Base-by-base conservation (phyloP, 768 basidiomycete species). In the Rhodocollybia butyracea region DNA sequence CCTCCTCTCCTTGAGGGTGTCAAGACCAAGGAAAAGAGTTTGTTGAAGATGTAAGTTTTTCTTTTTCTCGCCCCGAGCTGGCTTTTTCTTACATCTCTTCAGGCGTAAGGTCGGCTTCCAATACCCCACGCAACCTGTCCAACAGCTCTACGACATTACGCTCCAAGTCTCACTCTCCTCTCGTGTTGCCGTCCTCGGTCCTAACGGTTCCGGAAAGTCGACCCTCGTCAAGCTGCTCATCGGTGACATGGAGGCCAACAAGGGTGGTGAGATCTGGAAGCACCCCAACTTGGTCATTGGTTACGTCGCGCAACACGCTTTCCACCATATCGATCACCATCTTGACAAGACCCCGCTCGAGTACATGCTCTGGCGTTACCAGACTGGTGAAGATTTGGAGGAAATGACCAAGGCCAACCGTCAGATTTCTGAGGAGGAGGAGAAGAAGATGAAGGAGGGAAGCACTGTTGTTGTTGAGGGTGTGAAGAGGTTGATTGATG, bases 321-420 rank as follows among this genome's bases (percentile, higher is more conserved):
- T 98, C 94, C 95, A 98, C 81, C 95, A 98, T 73, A 98, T 98
- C 68, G 95, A 98, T 72, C 77, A 93, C 73, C 95, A 98, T 70
- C 91, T 98, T 69, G 95, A 98, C 83, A 96, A 94, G 83, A 98
- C 95, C 13, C 92, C 95, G 47, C 87, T 98, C 64, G 95, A 98
- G 78, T 98, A 98, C 83, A 94, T 98, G 92, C 78, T 98, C 62
- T 98, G 95, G 95, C 94, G 95, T 76, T 98, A 97, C 86, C 95
- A 98, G 83, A 98, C 95, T 57, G 95, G 95, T 72, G 95, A 98
- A 74, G 95, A 98, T 80, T 75, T 97, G 70, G 95, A 98, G 77
- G 95, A 97, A 79, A 83, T 98, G 85, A 76, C 75, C 75, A 98
- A 97, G 84, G 94, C 91, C 56, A 86, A 73, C 72, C 89, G 93